Evolutionary conservation across 1,284 basidiomycete genomes (phyloP), one percentile per base, ranked within the genome.

Genomic region (Clitocybe nebularis): DNA sequence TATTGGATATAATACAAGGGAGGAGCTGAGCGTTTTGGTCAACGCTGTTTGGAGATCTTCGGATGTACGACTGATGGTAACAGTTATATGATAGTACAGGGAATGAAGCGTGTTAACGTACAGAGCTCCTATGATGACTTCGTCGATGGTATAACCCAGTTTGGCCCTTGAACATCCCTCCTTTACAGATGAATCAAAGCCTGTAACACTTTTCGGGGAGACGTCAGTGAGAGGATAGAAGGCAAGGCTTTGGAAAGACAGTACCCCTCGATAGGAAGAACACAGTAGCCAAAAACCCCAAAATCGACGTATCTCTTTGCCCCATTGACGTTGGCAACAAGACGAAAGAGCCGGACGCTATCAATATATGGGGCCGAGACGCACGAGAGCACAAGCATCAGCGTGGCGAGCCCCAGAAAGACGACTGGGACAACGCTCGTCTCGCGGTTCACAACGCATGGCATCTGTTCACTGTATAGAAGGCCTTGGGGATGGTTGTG

Each of bases 271-370:
- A 22, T 36, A 22, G 35, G 35, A 7, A 21, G 19, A 7, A 43
- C 34, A 35, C 41, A 43, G 32, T 43, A 43, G 14, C 41, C 41
- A 16, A 14, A 36, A n/a, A 43, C 16, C 13, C 41, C 41, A 36
- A 34, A 43, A 14, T 36, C 32, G 23, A 36, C 41, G 28, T 4
- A 23, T 10, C 32, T 4, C 9, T 19, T 11, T 4, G 28, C 34
- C 13, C 23, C 32, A n/a, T 10, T n/a, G 2, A 32, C 24, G 34
- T 36, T 25, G 5, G 32, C 33, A 13, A 10, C 1, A 19, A 43
- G 8, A 19, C 41, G 29, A 14, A 43, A 43, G n/a, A 43, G 10
- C 20, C 32, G 22, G 5, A 43, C 32, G 9, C 30, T 10, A 20
- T 24, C 23, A 10, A 36, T 5, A 22, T 36, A 35, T 10, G 41